These are phyloP conservation scores for Pseudogymnoascus sp. DNA, from an alignment of 2,329 filamentous ascomycete genomes.

Conservation along the genomic window DNA sequence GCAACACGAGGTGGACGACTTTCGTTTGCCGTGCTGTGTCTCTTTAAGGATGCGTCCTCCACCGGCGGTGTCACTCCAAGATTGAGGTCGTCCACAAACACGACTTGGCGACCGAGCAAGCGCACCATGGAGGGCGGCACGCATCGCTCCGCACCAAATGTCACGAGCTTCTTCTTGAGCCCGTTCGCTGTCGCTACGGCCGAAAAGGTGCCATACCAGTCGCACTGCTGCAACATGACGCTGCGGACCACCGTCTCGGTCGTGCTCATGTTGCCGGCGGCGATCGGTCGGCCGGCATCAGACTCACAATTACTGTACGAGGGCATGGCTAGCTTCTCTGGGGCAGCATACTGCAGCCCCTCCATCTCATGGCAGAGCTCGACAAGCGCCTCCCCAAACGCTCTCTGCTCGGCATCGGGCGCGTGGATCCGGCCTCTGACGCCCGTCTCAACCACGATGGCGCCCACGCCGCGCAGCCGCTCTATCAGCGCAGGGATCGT, in stretches of 20 bases:
- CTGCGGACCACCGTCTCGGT: slow-evolving; percentile 27
- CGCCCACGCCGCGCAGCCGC: too few species aligned
- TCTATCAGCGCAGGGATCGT: too few species aligned
- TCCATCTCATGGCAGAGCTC: too few species aligned
- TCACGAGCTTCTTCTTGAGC: slow-evolving; percentile 6
- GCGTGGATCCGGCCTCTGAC: too few species aligned
- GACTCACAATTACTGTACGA: too few species aligned
- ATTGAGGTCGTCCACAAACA: slow-evolving; percentile 25
- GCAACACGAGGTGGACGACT: slow-evolving; percentile 25
- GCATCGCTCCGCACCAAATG: slow-evolving; percentile 32
- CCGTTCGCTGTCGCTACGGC: slow-evolving; percentile 13
- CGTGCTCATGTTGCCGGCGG: slow-evolving; percentile 17
- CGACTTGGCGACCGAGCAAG: slow-evolving; percentile 21
- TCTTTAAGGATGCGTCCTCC: too few species aligned
- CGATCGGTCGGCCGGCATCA: neutral
- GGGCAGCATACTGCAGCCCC: too few species aligned
- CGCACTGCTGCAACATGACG: slow-evolving; percentile 29
- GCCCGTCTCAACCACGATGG: too few species aligned
- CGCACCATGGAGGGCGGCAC: slow-evolving; percentile 29
- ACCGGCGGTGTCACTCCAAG: neutral
- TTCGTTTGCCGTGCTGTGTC: slow-evolving; percentile 14
- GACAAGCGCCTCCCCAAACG: too few species aligned
- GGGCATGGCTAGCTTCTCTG: too few species aligned
- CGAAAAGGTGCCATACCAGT: slow-evolving; percentile 31
- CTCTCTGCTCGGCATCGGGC: too few species aligned